Evolutionary conservation across 2,329 filamentous ascomycete genomes (phyloP), one percentile per base, ranked within the genome.

Genomic region (Microsporum audouinii): DNA sequence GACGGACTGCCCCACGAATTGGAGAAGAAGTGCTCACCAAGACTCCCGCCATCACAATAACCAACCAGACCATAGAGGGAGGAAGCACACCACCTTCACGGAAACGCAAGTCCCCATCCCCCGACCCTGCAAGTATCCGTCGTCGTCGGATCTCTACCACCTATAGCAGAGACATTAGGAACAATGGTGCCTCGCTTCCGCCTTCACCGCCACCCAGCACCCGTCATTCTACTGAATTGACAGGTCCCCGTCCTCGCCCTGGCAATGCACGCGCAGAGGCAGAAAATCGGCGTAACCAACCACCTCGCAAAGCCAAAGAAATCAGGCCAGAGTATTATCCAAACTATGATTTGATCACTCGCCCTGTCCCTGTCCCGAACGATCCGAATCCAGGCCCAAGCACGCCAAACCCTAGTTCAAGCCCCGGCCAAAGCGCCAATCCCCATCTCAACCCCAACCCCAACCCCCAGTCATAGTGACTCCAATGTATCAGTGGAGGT

Each of bases 261-360:
- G 33, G 23, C 36, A 29, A 58, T 43, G 36, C 5, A 31, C 34
- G 17, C 7, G n/a, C 36, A 27, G 56, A 47, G 33, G 7, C 33
- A 7, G 38, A 59, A 36, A 7, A 29, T 49, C 27, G 38, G 31
- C 62, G 62, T 33, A 43, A 49, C 31, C 62, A 63, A 39, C 62
- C 62, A 29, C 45, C 60, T 6, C 38, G 62, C 36, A 56, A 60
- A 34, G 60, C 60, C 29, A 63, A 63, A 58, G 23, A 62, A 31
- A 36, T 27, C 17, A 45, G 36, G 3, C 34, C 57, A 6, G 45
- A 29, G 2, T 59, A 51, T 31, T 31, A 31, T 5, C 23, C 31
- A n/a, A 23, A 14, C 31, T 59, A 39, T 31, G 56, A 41, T 17
- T n/a, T 23, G 23, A 29, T 17, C 34, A 2, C 5, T 17, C 36